Percentiles rank a stretch among this genome's conserved stretches.
Evolutionary conservation across 2,329 filamentous ascomycete species (phyloP).

Genomic region (Aspergillus intermedius): DNA sequence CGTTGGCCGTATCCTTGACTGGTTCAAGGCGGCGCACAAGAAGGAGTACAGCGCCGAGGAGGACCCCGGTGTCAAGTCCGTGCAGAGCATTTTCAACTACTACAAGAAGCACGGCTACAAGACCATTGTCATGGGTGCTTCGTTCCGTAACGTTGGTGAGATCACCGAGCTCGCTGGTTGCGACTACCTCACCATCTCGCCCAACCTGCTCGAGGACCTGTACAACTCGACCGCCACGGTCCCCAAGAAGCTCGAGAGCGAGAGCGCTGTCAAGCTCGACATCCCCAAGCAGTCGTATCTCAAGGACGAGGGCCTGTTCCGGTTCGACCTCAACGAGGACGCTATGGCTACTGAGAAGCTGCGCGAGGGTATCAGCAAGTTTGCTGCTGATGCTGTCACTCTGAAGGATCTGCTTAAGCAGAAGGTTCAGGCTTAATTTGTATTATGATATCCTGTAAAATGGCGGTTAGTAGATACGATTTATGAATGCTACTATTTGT

Average conservation of each 20-base stretch:
- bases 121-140: conserved; percentile 99
- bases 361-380: conserved; percentile 98
- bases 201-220: conserved; percentile 88
- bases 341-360: conserved; percentile 99
- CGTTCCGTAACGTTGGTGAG: conserved; percentile 92
- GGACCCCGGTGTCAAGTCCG: conserved; percentile 93
- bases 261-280: conserved; percentile 59
- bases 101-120: conserved; percentile 99
- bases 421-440: conserved; percentile 60
- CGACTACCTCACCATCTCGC: conserved; percentile 98
- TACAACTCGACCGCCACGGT: conserved; percentile 75
- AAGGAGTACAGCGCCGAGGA: conserved; percentile 85
- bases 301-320: conserved; percentile 81
- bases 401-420: conserved; percentile 86
- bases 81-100: conserved; percentile 97
- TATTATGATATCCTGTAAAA: conserved; percentile 15
- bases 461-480: conserved; percentile 20
- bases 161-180: conserved; percentile 97
- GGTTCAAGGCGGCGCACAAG: conserved; percentile 95
- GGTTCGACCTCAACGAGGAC: conserved; percentile 99
- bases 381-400: conserved; percentile 88
- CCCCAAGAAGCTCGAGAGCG: conserved; percentile 84
- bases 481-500: conserved; percentile 12
- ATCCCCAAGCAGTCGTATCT: conserved; percentile 89
- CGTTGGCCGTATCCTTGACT: conserved; percentile 97